These are phyloP conservation scores for Cyclospora cayetanensis DNA, from an alignment of 169 alveolate genomes.

Conservation along the genomic window DNA sequence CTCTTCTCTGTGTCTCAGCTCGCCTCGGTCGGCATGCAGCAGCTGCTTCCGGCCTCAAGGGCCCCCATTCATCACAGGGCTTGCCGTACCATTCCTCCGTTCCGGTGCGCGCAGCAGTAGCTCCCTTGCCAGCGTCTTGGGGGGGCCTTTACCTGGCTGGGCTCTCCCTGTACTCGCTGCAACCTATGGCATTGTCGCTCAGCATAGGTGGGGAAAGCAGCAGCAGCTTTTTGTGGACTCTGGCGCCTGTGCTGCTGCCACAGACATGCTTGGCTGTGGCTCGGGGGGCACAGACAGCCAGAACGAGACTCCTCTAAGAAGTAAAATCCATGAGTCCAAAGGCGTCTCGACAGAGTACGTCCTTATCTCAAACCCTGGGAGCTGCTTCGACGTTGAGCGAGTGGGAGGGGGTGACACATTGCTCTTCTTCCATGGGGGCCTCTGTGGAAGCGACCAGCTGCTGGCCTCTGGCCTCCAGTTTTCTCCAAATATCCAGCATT, in stretches of 20 bases:
- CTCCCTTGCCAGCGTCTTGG: background rate
- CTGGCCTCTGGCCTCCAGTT: slow-evolving; percentile 6
- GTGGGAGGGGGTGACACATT: slow-evolving; percentile 27
- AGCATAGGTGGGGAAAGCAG: background rate
- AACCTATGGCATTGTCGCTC: background rate
- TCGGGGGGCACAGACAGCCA: background rate
- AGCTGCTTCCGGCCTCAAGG: background rate
- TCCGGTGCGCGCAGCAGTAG: background rate
- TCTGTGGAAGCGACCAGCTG: slow-evolving; percentile 42
- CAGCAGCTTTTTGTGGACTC: slow-evolving; percentile 14
- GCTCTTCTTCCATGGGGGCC: slow-evolving; percentile 33
- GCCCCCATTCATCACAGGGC: background rate
- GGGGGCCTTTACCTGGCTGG: background rate
- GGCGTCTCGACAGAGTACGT: slow-evolving; percentile 1
- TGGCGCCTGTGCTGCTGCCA: slow-evolving; percentile 38
- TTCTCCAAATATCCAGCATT: background rate
- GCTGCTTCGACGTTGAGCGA: background rate
- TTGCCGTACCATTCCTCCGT: background rate
- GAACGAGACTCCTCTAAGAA: background rate
- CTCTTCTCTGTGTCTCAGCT: no score
- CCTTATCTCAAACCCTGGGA: background rate
- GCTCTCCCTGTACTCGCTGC: background rate
- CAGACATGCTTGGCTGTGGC: background rate
- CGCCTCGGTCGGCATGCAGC: background rate
- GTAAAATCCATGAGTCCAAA: background rate